Evolutionary conservation across 2,329 filamentous ascomycete genomes (phyloP).

Genomic region (Fusarium hainanense): DNA sequence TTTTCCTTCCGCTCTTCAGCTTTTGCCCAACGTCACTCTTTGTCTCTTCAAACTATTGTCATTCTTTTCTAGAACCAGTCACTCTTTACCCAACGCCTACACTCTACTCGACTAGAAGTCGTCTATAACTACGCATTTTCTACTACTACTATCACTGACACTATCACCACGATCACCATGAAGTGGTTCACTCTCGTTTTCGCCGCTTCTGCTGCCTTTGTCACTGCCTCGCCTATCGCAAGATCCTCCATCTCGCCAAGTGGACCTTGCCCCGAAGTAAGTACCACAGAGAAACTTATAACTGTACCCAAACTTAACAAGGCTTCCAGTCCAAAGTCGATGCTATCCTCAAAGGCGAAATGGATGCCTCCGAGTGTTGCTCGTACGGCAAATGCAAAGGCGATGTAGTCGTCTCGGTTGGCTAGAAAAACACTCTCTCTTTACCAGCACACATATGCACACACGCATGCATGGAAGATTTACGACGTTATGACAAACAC

Average conservation of each 20-base stretch:
- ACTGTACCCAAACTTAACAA: constrained; percentile 7
- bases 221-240: constrained; percentile 26
- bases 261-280: constrained; percentile 52
- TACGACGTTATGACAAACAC: constrained; percentile 40
- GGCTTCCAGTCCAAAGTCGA: constrained; percentile 49
- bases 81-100: constrained; percentile 1
- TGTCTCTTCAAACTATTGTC: constrained; percentile 9
- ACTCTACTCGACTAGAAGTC: not conserved
- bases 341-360: constrained; percentile 60
- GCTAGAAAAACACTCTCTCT: constrained; percentile 40
- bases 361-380: constrained; percentile 63
- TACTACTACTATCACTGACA: not conserved
- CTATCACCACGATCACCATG: constrained; percentile 25
- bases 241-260: constrained; percentile 48
- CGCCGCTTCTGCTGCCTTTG: constrained; percentile 24
- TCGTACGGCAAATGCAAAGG: constrained; percentile 65
- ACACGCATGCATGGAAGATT: not conserved
- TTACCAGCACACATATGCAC: constrained; percentile 1
- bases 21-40: not conserved
- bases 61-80: constrained; percentile 3
- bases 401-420: constrained; percentile 61
- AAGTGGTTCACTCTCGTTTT: constrained; percentile 39
- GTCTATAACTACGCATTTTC: not conserved
- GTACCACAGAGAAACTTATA: constrained; percentile 5
- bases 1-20: not conserved